Conservation (phyloP, 2,329 filamentous ascomycete species). For the Knoxdaviesia capensis region DNA sequence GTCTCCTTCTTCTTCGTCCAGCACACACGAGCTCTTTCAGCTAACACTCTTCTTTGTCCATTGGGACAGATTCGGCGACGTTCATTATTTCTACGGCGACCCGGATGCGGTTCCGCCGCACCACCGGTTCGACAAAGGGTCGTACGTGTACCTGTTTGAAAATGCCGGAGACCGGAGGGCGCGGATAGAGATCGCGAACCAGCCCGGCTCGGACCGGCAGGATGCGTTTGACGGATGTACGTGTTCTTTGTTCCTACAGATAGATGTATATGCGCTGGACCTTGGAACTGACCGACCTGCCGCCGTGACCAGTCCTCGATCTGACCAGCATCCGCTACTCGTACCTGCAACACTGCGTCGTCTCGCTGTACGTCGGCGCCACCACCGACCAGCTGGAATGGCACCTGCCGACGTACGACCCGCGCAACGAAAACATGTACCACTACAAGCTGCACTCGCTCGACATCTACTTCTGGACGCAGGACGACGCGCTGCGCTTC, state of each 20-base stretch:
- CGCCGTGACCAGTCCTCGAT: constrained; percentile 34
- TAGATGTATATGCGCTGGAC: too few relatives aligned
- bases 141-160: constrained; percentile 65
- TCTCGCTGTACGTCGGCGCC: constrained; percentile 40
- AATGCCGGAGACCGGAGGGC: constrained; percentile 46
- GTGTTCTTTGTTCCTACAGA: constrained; percentile 11
- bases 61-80: constrained; percentile 45
- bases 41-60: not conserved
- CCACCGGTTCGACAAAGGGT: constrained; percentile 62
- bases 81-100: constrained; percentile 63
- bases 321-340: constrained; percentile 45
- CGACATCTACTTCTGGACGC: constrained; percentile 65
- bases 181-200: constrained; percentile 58
- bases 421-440: constrained; percentile 55
- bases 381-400: constrained; percentile 37
- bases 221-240: constrained; percentile 62
- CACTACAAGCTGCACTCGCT: constrained; percentile 59
- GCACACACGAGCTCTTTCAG: not conserved
- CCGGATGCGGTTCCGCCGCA: constrained; percentile 48
- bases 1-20: not conserved
- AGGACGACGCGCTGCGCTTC: constrained; percentile 49
- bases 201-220: constrained; percentile 53
- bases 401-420: constrained; percentile 57
- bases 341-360: constrained; percentile 52
- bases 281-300: constrained; percentile 6